Base-by-base conservation (phyloP, 768 basidiomycete genomes). In the Cantharellus anzutake region DNA sequence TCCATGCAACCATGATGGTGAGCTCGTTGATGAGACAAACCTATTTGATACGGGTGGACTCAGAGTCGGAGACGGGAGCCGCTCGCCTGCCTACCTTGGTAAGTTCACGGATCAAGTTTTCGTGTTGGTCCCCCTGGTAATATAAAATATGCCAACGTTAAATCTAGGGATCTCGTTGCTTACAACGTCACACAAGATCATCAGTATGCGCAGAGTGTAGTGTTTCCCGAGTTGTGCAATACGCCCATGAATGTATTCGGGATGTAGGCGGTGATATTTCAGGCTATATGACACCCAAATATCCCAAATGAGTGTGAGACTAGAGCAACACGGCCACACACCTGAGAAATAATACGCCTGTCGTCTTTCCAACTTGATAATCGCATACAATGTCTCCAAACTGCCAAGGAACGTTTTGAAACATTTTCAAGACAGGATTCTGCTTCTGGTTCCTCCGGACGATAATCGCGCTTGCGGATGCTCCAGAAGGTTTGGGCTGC, bases 311-410 rank as follows among this genome's bases (percentile, higher is more conserved):
- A 3, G n/a, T 4, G 5, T 57, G 11, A 5, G 16, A 35, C 41
- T 35, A 51, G 5, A 48, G 35, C 5, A 37, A 42, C 35, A 7
- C 11, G 35, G 35, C 7, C 11, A 65, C 65, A 60, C 48, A 86
- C 96, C 91, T 94, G 59, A 99, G 78, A 68, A 85, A 99, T 34
- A 99, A 71, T 5, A 93, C 85, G 20, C 92, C 86, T 1, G 91
- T 92, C 37, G 93, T 97, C 29, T 83, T 77, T 29, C 96, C 96
- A 16, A 99, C 93, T 69, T 97, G 92, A 69, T 87, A 99, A 70
- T 99, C 96, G 34, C 84, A 81, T 16, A 85, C 76, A 61, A 98
- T 92, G 67, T 98, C 93, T 0, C 88, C 88, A 66, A 89, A 96
- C 69, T 98, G 92, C 71, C 91, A 93, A 2, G 86, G 80, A 2